Base-by-base conservation (phyloP, 2,329 filamentous ascomycete genomes). In the Erysiphe neolycopersici region DNA sequence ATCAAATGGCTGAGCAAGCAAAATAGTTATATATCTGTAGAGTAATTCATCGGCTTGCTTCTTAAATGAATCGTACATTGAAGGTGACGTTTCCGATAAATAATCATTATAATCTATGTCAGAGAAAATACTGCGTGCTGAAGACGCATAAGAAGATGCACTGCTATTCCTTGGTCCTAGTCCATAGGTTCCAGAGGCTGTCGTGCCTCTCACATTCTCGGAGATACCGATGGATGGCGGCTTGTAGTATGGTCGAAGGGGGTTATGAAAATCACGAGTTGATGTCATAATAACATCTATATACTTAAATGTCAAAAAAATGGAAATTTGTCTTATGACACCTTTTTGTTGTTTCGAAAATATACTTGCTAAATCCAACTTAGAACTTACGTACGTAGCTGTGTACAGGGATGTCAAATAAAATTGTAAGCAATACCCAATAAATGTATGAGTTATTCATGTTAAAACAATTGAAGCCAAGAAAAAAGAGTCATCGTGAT, bases 1-100 rank as follows among this genome's bases (percentile, higher is more conserved):
- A 64, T 95, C 89, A 59, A 98, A 95, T 13, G 89, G 89, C 61
- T 98, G 89, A 44, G 83, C 79, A 57, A 93, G 76, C 54, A 95
- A 61, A 19, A 93, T 76, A 46, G 78, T 83, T 13, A 77, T 79
- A 62, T 98, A 98, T 57, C 89, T 87, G 76, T 85, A 91, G 59
- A 92, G 58, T 50, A 89, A 72, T 58, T 85, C 77, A 57, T 95
- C 84, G 41, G 93, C 56, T 47, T 92, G 63, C 48, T 78, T 76
- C 56, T 79, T 81, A 38, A 78, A 65, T 49, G 79, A 79, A 51
- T 81, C 77, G 11, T 83, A 67, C 26, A 75, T 68, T 0, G 80
- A 81, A 0, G 79, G 80, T 26, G 79, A 81, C 18, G 71, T 65
- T 46, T 91, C 82, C 36, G 76, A 68, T 18, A 92, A 64, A 58